Conservation (phyloP, 352 stramenopile species). For the Pythium sp. region DNA sequence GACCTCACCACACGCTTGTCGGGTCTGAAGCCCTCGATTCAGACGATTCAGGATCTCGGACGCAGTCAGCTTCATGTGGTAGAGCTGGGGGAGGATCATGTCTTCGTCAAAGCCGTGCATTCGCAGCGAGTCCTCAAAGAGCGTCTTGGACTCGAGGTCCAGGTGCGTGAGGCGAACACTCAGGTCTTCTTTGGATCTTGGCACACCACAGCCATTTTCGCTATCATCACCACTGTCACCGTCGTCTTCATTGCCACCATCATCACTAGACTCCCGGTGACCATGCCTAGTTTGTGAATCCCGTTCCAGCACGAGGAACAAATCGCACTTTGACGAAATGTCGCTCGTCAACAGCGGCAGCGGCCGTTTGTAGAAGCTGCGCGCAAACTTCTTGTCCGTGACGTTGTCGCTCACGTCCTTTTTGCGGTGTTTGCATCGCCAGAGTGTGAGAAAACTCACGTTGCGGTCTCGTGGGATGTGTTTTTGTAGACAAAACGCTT, state of each 20-base stretch:
- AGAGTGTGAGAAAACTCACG: slow-evolving; percentile 41
- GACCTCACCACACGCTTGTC: slow-evolving; percentile 31
- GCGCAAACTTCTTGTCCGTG: slow-evolving; percentile 6
- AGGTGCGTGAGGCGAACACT: slow-evolving; percentile 6
- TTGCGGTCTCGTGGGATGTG: slow-evolving; percentile 28
- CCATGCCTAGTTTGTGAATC: neutral
- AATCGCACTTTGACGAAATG: slow-evolving; percentile 19
- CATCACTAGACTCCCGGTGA: neutral
- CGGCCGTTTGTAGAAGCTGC: slow-evolving; percentile 16
- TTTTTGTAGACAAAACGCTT: slow-evolving; percentile 44
- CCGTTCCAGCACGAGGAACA: slow-evolving; percentile 16
- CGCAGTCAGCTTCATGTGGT: slow-evolving; percentile 54
- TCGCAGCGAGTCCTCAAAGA: slow-evolving; percentile 23
- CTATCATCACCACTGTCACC: slow-evolving; percentile 1
- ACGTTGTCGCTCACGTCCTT: slow-evolving; percentile 8
- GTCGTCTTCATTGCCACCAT: slow-evolving; percentile 9
- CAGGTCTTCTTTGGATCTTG: neutral
- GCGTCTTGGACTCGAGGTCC: slow-evolving; percentile 14
- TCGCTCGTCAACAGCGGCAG: slow-evolving; percentile 17
- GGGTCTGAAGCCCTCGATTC: slow-evolving; percentile 32
- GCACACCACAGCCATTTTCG: neutral
- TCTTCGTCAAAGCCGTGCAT: slow-evolving; percentile 36
- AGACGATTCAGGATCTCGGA: slow-evolving; percentile 54
- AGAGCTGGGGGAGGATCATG: slow-evolving; percentile 39
- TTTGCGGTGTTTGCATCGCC: slow-evolving; percentile 22